Percentiles rank a stretch among this genome's conserved stretches.
phyloP scores from a whole-genome alignment of 768 basidiomycete genomes.

The Lepiota brunneoincarnata region DNA sequence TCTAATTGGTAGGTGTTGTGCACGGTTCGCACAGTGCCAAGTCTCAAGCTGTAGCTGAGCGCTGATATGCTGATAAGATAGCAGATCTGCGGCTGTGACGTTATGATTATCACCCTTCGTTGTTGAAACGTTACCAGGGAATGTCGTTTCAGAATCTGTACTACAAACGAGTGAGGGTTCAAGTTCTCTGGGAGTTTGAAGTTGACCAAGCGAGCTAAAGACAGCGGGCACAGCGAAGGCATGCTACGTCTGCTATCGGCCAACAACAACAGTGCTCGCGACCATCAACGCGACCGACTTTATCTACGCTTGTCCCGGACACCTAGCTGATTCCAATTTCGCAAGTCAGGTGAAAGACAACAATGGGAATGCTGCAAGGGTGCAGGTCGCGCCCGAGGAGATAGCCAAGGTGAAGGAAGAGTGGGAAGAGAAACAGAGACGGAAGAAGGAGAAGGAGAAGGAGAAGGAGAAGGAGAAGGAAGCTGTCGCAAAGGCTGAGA shows the following conservation, averaged over 20 bases:
- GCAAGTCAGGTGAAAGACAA: constrained; percentile 46
- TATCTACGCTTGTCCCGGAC: constrained; percentile 78
- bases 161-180: constrained; percentile 75
- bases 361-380: constrained; percentile 30
- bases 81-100: not conserved
- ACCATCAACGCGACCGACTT: constrained; percentile 84
- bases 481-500: constrained; percentile 40
- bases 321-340: constrained; percentile 80
- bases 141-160: constrained; percentile 86
- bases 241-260: constrained; percentile 78
- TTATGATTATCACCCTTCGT: not conserved
- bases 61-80: not conserved
- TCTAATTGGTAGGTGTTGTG: not conserved
- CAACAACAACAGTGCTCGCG: constrained; percentile 81
- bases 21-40: not conserved
- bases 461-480: constrained; percentile 55
- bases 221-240: constrained; percentile 74
- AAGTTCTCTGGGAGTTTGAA: not conserved
- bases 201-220: constrained; percentile 35
- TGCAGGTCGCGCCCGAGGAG: constrained; percentile 60
- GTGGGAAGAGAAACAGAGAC: constrained; percentile 72
- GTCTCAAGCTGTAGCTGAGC: not conserved
- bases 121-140: constrained; percentile 1
- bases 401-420: constrained; percentile 75
- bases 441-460: constrained; percentile 54